These are phyloP conservation scores for Linnemannia hyalina DNA, from an alignment of 192 early-diverging fungal species.

Conservation along the genomic window DNA sequence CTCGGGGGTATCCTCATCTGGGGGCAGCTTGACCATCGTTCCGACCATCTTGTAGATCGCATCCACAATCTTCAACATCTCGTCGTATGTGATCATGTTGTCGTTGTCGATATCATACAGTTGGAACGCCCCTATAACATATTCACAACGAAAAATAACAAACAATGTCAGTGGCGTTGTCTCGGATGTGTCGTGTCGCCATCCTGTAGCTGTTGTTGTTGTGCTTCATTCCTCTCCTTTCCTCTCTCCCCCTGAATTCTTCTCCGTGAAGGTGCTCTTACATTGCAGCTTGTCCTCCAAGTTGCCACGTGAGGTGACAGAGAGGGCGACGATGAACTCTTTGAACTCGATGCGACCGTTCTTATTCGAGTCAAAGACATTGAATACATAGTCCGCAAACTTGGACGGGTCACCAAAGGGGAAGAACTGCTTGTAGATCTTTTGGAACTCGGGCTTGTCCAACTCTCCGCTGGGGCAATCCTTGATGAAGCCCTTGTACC, in stretches of 20 bases:
- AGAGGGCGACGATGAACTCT: conserved; percentile 91
- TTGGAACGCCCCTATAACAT: conserved; percentile 75
- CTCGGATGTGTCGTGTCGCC: neutral
- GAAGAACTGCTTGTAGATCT: conserved; percentile 95
- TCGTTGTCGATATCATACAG: conserved; percentile 93
- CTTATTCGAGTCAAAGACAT: conserved; percentile 90
- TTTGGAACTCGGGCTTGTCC: conserved; percentile 84
- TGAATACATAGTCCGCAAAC: conserved; percentile 91
- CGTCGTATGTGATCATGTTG: conserved; percentile 85
- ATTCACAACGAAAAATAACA: neutral
- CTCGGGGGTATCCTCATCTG: conserved; percentile 91
- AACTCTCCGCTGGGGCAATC: conserved; percentile 90
- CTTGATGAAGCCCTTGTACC: conserved; percentile 93
- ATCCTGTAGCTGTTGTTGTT: neutral
- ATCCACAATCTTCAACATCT: conserved; percentile 91
- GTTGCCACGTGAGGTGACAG: conserved; percentile 87
- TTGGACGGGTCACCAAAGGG: conserved; percentile 91
- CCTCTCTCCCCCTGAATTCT: neutral
- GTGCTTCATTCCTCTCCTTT: neutral
- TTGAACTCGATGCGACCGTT: conserved; percentile 91
- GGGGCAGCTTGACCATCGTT: conserved; percentile 86
- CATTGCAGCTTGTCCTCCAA: conserved; percentile 90
- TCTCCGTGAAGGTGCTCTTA: conserved; percentile 42
- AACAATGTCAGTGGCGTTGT: neutral
- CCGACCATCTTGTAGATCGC: conserved; percentile 95